Evolutionary conservation across 139 green algal genomes (phyloP), one percentile per base, ranked within the genome.

Genomic region (Diplosphaera chodatii): DNA sequence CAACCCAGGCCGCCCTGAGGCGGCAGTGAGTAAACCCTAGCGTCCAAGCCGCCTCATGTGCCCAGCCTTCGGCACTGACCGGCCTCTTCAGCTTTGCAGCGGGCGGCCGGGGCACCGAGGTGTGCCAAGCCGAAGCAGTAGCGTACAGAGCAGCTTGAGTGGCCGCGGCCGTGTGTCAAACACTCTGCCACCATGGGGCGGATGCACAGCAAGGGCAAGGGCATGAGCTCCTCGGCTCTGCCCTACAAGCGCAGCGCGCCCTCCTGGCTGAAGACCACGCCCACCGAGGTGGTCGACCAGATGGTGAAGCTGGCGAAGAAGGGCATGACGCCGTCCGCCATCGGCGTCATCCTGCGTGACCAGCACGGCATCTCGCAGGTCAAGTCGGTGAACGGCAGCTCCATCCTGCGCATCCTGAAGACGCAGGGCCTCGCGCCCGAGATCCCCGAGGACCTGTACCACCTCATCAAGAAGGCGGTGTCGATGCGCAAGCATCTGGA

Each of bases 381-480:
- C 37, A 74, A 64, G 69, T 83, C 74, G 32, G 88, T 99, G 32
- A 99, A 94, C 32, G 88, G 91, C 76, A 92, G 72, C 86, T 98
- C 99, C 86, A 87, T 99, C 32, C 89, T 99, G 76, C 88, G 95
- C 69, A 98, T 99, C 83, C 85, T 99, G n/a, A 97, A 96, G 88
- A 89, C 76, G 27, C 59, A 86, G 27, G 84, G 95, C 56, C 85
- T 99, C 62, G 95, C 88, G 22, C 94, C 96, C 34, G 94, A 98
- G 80, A 91, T 99, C 68, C 96, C 95, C 21, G 96, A 98, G 87
- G 96, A 99, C 82, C 85, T 99, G 71, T 99, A 99, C 87, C 88
- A 91, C 87, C 74, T 99, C 40, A 99, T 99, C 89, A 99, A 99
- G 89, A 99, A 99, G 90, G 90, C 91, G 21, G 91, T 97, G 71